Conservation (phyloP, 2,329 filamentous ascomycete species). For the Talaromyces funiculosus region DNA sequence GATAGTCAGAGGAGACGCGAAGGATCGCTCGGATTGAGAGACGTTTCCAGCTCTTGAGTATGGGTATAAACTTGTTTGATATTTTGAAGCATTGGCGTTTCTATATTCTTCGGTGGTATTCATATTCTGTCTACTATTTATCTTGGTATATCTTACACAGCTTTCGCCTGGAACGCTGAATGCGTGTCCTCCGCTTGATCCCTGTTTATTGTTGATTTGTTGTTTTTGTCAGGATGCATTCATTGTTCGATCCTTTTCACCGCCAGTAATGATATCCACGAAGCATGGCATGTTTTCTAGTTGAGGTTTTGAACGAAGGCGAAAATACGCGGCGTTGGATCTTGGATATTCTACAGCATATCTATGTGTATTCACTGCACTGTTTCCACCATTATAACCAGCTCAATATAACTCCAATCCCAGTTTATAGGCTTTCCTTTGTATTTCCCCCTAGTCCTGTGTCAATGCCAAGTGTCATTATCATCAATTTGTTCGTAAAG, state of each 20-base stretch:
- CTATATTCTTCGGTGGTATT: not conserved
- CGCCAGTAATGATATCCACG: slow-evolving; percentile 13
- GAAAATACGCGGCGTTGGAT: not conserved
- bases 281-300: slow-evolving; percentile 3
- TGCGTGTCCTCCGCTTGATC: not conserved
- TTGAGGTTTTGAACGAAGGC: not conserved
- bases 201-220: not conserved
- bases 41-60: not conserved
- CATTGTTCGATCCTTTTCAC: not conserved
- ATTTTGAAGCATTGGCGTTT: slow-evolving; percentile 9
- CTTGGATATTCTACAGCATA: not conserved
- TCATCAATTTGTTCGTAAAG: not conserved
- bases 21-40: not conserved
- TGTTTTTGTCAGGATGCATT: not conserved
- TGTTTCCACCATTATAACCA: not conserved
- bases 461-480: not conserved
- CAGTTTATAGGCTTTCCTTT: not conserved
- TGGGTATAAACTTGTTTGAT: not conserved
- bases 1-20: slow-evolving; percentile 8
- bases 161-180: not conserved
- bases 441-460: not conserved
- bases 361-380: not conserved
- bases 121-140: not conserved
- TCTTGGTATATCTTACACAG: not conserved
- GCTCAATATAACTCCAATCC: not conserved